Percentiles rank a stretch among this genome's conserved stretches.
Conservation (phyloP, 2,329 filamentous ascomycete species). For the Lojkania enalia region DNA sequence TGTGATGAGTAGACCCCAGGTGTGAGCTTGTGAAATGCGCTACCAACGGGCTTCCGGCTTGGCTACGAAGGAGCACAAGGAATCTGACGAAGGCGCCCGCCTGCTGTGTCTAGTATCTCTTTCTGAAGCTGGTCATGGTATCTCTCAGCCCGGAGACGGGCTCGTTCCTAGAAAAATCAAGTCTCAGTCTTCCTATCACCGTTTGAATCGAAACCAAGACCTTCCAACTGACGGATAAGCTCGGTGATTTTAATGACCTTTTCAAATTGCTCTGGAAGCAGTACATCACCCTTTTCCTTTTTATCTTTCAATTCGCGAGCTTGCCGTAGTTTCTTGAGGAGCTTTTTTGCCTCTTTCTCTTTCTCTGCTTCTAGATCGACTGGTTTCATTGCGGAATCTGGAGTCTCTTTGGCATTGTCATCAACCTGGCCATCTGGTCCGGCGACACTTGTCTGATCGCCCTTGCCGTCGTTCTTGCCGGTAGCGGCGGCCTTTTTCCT, state of each 20-base stretch:
- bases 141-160: conserved; percentile 11
- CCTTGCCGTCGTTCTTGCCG: conserved; percentile 55
- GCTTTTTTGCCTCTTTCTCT: conserved; percentile 88
- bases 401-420: conserved; percentile 26
- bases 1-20: too few relatives aligned
- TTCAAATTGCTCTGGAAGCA: conserved; percentile 92
- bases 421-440: conserved; percentile 53
- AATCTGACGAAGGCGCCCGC: not conserved
- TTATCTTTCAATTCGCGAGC: conserved; percentile 88
- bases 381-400: conserved; percentile 26
- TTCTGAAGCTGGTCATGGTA: conserved; percentile 12
- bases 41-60: too few relatives aligned
- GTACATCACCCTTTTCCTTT: conserved; percentile 79
- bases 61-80: conserved; percentile 11
- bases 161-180: conserved; percentile 24
- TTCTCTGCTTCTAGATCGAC: conserved; percentile 73
- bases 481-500: conserved; percentile 58
- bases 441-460: not conserved
- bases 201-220: conserved; percentile 79
- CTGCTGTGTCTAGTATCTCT: conserved; percentile 8
- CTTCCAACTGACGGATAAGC: conserved; percentile 83
- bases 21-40: too few relatives aligned
- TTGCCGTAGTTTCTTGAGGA: conserved; percentile 94
- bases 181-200: conserved; percentile 62
- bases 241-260: conserved; percentile 98